Conservation (phyloP, 768 basidiomycete genomes). For the Porphyrellus cyaneotinctus region DNA sequence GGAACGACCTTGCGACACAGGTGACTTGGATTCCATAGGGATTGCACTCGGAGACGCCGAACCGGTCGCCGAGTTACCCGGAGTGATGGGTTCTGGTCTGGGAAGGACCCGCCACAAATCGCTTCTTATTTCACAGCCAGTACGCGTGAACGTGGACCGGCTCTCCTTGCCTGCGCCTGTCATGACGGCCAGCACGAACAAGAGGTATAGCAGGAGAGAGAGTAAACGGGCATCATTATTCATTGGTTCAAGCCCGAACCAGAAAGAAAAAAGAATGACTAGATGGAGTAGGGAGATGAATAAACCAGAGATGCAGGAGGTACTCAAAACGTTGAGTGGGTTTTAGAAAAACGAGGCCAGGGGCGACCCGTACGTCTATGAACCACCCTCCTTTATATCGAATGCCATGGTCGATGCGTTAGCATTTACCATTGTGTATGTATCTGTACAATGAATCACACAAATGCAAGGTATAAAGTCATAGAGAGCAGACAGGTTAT, state of each 20-base stretch:
- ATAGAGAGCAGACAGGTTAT: too few relatives aligned
- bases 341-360: neutral
- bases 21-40: neutral
- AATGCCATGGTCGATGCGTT: too few relatives aligned
- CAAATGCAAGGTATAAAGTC: too few relatives aligned
- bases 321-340: conserved; percentile 12
- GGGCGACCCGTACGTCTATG: neutral
- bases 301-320: conserved; percentile 22
- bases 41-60: neutral
- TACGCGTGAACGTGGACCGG: conserved; percentile 7
- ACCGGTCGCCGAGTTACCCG: neutral
- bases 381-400: too few relatives aligned
- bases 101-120: conserved; percentile 8
- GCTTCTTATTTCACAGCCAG: conserved; percentile 7
- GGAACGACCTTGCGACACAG: neutral
- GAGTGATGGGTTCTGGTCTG: neutral
- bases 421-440: too few relatives aligned
- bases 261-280: conserved; percentile 15
- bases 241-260: neutral
- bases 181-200: neutral
- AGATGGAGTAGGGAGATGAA: conserved; percentile 17
- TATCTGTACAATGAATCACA: too few relatives aligned
- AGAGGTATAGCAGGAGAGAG: neutral
- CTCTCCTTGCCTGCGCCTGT: conserved; percentile 20
- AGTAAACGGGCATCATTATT: conserved; percentile 1